Conservation (phyloP, 345 rosid genomes). For the Gossypium arboreum region DNA sequence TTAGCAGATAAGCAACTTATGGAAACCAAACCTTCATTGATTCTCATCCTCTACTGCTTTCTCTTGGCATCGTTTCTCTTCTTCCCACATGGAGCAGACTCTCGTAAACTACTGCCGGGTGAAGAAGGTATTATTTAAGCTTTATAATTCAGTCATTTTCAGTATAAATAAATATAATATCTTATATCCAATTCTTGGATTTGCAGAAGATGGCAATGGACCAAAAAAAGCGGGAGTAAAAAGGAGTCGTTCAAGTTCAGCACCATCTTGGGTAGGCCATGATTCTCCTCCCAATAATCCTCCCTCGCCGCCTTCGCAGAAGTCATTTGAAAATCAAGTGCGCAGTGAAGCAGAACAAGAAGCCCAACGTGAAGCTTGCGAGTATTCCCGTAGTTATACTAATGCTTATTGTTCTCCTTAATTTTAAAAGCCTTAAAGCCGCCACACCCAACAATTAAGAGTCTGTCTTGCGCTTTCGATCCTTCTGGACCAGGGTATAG, state of each 20-base stretch:
- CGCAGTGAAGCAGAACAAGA: not conserved
- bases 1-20: not conserved
- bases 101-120: not conserved
- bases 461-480: not conserved
- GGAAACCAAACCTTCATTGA: not conserved
- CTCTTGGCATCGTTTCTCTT: not conserved
- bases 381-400: not conserved
- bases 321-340: not conserved
- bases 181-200: not conserved
- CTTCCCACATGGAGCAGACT: not conserved
- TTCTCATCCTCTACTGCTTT: not conserved
- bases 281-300: not conserved
- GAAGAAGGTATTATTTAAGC: not conserved
- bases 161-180: too few species aligned
- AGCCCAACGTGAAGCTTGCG: not conserved
- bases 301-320: not conserved
- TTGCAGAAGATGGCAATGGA: not conserved
- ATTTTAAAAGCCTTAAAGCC: not conserved
- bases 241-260: accelerated
- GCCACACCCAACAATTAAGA: not conserved
- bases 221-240: not conserved
- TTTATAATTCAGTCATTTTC: not conserved
- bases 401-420: not conserved
- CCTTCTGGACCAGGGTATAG: not conserved
- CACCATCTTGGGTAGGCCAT: not conserved